Percentiles rank a stretch among this genome's conserved stretches.
phyloP scores from a whole-genome alignment of 2,329 filamentous ascomycete genomes.

The Claviceps cyperi region DNA sequence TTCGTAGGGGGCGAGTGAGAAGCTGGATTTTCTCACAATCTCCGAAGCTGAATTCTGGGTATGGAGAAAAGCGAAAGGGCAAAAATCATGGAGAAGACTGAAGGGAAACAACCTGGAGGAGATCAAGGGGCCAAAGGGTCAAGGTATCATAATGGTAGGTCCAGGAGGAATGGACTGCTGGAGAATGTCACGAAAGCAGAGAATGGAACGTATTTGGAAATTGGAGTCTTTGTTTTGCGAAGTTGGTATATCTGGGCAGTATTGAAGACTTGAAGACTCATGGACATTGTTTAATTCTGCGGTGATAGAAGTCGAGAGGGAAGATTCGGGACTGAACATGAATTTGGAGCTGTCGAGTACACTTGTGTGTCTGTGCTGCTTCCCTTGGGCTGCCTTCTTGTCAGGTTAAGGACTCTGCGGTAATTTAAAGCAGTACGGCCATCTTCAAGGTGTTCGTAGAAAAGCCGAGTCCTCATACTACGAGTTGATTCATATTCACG shows the following conservation, averaged over 20 bases:
- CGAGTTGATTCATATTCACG: no score
- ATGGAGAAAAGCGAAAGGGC: neutral
- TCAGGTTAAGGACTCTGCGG: neutral
- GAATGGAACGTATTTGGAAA: neutral
- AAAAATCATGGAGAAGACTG: no score
- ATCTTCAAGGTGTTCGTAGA: no score
- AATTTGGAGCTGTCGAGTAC: neutral
- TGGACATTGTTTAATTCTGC: neutral
- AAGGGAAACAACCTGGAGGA: no score
- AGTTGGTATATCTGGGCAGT: neutral
- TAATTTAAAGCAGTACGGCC: neutral
- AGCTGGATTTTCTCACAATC: neutral
- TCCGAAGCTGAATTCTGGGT: neutral
- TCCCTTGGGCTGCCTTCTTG: neutral
- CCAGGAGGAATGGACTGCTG: neutral
- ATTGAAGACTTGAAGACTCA: neutral
- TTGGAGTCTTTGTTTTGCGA: neutral
- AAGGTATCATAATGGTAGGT: no score
- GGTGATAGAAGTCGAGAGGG: neutral
- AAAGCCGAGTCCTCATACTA: no score
- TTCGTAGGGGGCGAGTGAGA: slow-evolving; percentile 31
- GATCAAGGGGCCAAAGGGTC: no score
- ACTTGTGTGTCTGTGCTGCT: neutral
- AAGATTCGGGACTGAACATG: neutral
- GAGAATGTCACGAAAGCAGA: neutral